Base-by-base conservation (phyloP, 192 early-diverging fungal species). In the Haplosporangium gracile region DNA sequence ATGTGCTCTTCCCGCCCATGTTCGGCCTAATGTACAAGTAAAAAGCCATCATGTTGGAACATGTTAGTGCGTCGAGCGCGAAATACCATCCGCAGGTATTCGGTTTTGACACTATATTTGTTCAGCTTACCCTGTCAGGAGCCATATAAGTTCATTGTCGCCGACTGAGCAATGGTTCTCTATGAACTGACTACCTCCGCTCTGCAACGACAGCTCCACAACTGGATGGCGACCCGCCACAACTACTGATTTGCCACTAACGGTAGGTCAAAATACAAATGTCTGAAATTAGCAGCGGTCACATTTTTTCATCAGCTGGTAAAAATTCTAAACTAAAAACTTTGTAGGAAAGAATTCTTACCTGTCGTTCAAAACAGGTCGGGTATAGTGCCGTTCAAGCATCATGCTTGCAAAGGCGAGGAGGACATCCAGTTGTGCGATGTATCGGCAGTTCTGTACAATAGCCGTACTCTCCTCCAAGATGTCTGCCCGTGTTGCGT, bases 361-460 rank as follows among this genome's bases (percentile, higher is more conserved):
- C 88, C 83, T 81, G 45, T 72, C 34, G 69, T 89, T 87, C 11
- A 90, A 49, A 11, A 78, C 76, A 42, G 95, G 95, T 13, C 94
- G 91, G 22, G 87, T 85, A 77, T 91, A 95, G 38, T 89, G 85
- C 26, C 90, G 89, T 68, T 91, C 82, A 16, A 74, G 47, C 15
- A 93, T 92, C 45, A 95, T 75, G 11, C 88, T 68, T 24, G 95
- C 90, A 88, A 95, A 94, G 1, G 92, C 91, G 2, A 92, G 89
- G 0, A 94, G 88, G 10, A 94, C 93, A 77, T 96, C 95, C 38
- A 96, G 75, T 69, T 95, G 91, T 0, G 94, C 94, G 43, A 96
- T 75, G 4, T 90, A 86, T 70, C 88, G 89, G 73, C 92, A 92
- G 86, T 93, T 94, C 10, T 90, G 90, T 16, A 94, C 84, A 65